Percentiles rank a stretch among this genome's conserved stretches.
phyloP scores from a whole-genome alignment of 176 grass and related monocot species.

The Avena sativa region DNA sequence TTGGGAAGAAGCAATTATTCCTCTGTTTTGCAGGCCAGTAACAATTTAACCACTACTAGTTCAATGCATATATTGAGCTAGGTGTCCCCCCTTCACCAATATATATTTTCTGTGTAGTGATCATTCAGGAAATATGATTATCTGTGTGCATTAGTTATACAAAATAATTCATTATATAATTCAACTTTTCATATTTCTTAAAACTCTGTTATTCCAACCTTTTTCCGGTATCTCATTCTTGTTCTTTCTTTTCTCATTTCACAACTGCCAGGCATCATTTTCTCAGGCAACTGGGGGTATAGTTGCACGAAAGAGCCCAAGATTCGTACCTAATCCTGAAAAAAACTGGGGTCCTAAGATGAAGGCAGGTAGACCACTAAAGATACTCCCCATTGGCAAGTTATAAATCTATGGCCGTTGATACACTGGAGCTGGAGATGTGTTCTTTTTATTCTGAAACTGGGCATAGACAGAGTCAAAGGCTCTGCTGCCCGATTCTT shows the following conservation, averaged over 20 bases:
- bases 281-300: constrained; percentile 12
- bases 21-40: background rate
- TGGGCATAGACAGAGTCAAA: background rate
- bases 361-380: constrained; percentile 55
- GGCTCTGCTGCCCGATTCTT: background rate
- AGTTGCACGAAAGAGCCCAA: constrained; percentile 33
- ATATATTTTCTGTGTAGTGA: background rate
- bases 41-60: constrained; percentile 11
- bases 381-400: constrained; percentile 28
- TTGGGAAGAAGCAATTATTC: background rate
- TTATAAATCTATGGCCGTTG: background rate
- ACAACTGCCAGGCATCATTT: constrained; percentile 17
- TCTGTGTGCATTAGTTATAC: background rate
- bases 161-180: background rate
- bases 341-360: constrained; percentile 61
- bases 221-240: background rate
- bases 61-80: background rate
- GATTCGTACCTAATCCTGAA: constrained; percentile 62
- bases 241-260: background rate
- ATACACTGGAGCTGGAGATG: background rate
- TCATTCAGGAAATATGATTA: background rate
- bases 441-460: background rate
- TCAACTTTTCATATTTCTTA: background rate
- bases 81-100: background rate
- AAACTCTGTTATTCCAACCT: background rate